Conservation (phyloP, 495 filamentous ascomycete genomes). For the Talaromyces ruber region DNA sequence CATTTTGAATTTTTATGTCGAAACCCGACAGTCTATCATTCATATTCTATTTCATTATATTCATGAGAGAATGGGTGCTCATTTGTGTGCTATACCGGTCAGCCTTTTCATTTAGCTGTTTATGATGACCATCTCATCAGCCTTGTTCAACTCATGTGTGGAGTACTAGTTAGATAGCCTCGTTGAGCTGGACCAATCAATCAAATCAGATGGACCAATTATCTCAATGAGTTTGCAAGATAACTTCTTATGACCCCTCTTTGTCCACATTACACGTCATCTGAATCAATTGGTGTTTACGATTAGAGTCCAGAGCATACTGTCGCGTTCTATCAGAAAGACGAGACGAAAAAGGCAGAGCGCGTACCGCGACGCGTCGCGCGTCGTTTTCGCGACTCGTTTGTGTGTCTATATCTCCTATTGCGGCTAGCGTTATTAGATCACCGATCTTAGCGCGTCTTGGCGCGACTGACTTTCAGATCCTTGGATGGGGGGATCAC, state of each 20-base stretch:
- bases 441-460: slow-evolving; percentile 1
- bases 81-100: neutral
- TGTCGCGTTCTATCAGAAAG: neutral
- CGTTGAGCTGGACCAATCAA: neutral
- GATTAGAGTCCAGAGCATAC: neutral
- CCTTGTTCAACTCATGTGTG: neutral
- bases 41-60: neutral
- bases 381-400: slow-evolving; percentile 1
- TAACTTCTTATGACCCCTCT: neutral
- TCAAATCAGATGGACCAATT: too few species aligned
- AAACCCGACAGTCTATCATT: neutral
- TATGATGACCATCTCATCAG: neutral
- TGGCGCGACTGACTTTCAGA: neutral
- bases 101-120: neutral
- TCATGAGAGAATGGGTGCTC: neutral
- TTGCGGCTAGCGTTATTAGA: neutral
- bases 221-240: neutral
- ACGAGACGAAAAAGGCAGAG: neutral
- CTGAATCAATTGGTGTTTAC: neutral
- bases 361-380: neutral
- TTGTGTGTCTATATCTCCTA: neutral
- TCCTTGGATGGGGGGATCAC: neutral
- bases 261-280: neutral
- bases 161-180: neutral
- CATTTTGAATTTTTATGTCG: neutral